Evolutionary conservation across 192 early-diverging fungal genomes (phyloP).

Genomic region (Rhizophagus clarus): DNA sequence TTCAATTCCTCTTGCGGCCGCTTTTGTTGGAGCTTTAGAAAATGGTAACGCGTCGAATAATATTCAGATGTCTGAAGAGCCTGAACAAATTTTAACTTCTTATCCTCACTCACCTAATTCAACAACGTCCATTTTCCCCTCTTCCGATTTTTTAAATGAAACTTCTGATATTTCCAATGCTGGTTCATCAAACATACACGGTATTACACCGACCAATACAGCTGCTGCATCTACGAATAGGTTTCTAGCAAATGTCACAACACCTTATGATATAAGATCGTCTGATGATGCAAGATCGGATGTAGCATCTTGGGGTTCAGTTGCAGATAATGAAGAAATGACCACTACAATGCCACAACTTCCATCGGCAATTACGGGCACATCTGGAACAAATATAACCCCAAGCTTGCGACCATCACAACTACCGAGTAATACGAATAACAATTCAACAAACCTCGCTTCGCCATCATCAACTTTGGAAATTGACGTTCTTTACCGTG

Average conservation of each 20-base stretch:
- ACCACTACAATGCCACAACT: conserved; percentile 12
- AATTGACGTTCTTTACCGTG: conserved; percentile 67
- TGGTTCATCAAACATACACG: conserved; percentile 30
- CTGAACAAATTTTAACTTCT: conserved; percentile 15
- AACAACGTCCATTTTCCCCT: conserved; percentile 29
- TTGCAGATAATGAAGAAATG: conserved; percentile 29
- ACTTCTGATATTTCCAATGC: conserved; percentile 34
- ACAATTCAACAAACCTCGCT: conserved; percentile 33
- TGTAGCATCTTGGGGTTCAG: conserved; percentile 33
- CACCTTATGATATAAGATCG: conserved; percentile 17
- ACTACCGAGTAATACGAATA: conserved; percentile 28
- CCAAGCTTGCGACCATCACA: conserved; percentile 28
- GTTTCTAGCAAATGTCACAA: conserved; percentile 29
- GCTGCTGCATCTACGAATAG: conserved; percentile 28
- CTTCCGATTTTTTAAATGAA: conserved; percentile 13
- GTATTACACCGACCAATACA: conserved; percentile 23
- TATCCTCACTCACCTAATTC: conserved; percentile 28
- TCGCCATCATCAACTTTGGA: conserved; percentile 33
- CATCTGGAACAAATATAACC: conserved; percentile 16
- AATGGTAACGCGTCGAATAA: conserved; percentile 26
- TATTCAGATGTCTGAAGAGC: conserved; percentile 26
- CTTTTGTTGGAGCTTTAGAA: conserved; percentile 33
- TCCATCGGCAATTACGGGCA: conserved; percentile 1
- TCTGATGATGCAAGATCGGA: conserved; percentile 34
- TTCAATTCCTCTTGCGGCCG: conserved; percentile 30